Evolutionary conservation across 768 basidiomycete genomes (phyloP), one percentile per base, ranked within the genome.

Genomic region (Artomyces pyxidatus): DNA sequence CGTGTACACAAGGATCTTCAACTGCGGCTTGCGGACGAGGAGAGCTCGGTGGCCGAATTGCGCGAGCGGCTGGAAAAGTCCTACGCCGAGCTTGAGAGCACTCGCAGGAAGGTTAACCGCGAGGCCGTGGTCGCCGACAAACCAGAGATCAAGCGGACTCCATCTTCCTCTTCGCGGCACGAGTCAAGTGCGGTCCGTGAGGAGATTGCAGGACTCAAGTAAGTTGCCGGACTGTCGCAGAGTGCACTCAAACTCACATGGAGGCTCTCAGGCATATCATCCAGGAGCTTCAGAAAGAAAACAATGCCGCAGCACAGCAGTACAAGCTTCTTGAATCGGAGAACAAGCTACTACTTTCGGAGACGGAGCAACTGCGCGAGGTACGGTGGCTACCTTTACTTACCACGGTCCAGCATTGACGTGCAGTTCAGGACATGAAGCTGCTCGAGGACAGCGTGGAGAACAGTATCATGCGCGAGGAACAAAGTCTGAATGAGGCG

Each of bases 151-250:
- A 66, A 45, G 56, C 65, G 53, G 35, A 61, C 51, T 8, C 37
- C 58, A 3, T 49, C 52, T 9, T 54, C 61, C 12, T 65, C 70
- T 2, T 55, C 67, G 8, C 67, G 80, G 58, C 66, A 78, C 19
- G 83, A 85, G 22, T 54, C 60, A 6, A 69, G 73, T 37, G 60
- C 64, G 2, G 66, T 70, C 22, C 60, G 63, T 16, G 84, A 88
- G 48, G 89, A 93, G 65, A 80, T 91, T 49, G 80, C 75, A 11
- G 91, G 91, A 7, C 75, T 94, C 35, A 93, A 93, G 88, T 89
- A 62, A 22, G 73, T 63, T 11, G 39, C 48, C 17, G 25, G 22
- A 42, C 8, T 41, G 26, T 35, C 28, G 14, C 37, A 30, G 12
- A 25, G n/a, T 19, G 23, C 11, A 26, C 37, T 6, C 28, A 16